These are phyloP conservation scores for Clitopilus hobsonii DNA, from an alignment of 768 basidiomycete species.

Conservation along the genomic window DNA sequence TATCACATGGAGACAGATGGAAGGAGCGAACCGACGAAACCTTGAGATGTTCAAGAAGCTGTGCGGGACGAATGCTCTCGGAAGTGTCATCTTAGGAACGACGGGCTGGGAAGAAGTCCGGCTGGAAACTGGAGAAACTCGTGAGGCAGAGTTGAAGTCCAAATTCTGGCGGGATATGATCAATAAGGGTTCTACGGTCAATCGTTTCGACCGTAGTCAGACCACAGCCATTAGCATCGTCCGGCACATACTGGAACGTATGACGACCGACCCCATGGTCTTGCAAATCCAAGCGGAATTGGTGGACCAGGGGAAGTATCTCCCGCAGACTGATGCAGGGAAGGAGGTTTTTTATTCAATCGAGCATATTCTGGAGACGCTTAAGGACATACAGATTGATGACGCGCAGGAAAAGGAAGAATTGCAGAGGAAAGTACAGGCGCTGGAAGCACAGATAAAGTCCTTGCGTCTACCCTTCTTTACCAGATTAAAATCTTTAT, in stretches of 20 bases:
- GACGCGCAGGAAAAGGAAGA: neutral
- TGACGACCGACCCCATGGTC: neutral
- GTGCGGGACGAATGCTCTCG: slow-evolving; percentile 2
- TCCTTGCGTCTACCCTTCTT: neutral
- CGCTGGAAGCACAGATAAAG: neutral
- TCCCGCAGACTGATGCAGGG: slow-evolving; percentile 1
- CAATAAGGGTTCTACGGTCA: slow-evolving; percentile 2
- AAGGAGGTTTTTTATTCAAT: neutral
- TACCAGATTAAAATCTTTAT: neutral
- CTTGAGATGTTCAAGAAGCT: slow-evolving; percentile 7
- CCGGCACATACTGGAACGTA: slow-evolving; percentile 20
- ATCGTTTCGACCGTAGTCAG: slow-evolving; percentile 9
- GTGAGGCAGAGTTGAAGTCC: neutral
- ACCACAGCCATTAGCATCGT: slow-evolving; percentile 12
- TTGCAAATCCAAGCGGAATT: slow-evolving; percentile 2
- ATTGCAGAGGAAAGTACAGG: neutral
- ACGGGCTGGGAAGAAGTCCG: slow-evolving; percentile 4
- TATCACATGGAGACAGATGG: slow-evolving; percentile 6
- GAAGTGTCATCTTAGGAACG: slow-evolving; percentile 5
- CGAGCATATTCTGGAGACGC: slow-evolving; percentile 1
- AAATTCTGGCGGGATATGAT: slow-evolving; percentile 7
- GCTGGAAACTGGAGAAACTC: neutral
- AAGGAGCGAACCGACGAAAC: slow-evolving; percentile 3
- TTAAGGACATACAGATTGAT: neutral
- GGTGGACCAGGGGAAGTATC: neutral